Conservation (phyloP, 108 stramenopile genomes). For the Nannochloropsis gaditana region DNA sequence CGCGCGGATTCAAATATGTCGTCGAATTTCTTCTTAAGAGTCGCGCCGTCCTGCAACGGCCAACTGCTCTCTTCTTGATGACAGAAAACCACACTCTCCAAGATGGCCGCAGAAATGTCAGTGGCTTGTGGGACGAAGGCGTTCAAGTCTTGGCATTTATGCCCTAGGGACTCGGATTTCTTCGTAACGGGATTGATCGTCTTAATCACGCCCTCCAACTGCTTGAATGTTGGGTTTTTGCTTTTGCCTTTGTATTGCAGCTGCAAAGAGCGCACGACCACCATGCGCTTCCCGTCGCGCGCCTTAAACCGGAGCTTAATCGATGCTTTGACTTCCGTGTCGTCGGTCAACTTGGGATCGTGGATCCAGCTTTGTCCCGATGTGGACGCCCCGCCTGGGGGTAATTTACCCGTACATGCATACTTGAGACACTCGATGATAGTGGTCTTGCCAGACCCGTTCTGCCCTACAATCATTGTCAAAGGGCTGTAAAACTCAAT, state of each 20-base stretch:
- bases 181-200: background rate
- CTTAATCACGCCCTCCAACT: constrained; percentile 79
- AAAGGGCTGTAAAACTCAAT: constrained; percentile 93
- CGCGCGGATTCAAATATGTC: constrained; percentile 97
- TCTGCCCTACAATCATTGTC: constrained; percentile 94
- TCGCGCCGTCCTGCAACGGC: constrained; percentile 82
- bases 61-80: constrained; percentile 79
- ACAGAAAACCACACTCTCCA: constrained; percentile 92
- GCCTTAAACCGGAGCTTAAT: constrained; percentile 77
- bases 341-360: constrained; percentile 67
- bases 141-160: constrained; percentile 89
- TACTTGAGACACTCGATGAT: constrained; percentile 98
- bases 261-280: constrained; percentile 81
- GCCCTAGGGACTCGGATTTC: constrained; percentile 40
- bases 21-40: constrained; percentile 97
- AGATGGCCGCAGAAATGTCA: constrained; percentile 79
- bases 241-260: constrained; percentile 75
- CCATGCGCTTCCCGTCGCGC: constrained; percentile 63
- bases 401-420: constrained; percentile 83
- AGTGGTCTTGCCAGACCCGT: constrained; percentile 87
- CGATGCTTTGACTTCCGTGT: constrained; percentile 56
- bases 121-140: constrained; percentile 40
- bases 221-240: constrained; percentile 66
- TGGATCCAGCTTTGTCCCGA: constrained; percentile 55
- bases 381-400: constrained; percentile 64